phyloP scores from a whole-genome alignment of 352 stramenopile genomes.

The Pythium vanterpoolii region DNA sequence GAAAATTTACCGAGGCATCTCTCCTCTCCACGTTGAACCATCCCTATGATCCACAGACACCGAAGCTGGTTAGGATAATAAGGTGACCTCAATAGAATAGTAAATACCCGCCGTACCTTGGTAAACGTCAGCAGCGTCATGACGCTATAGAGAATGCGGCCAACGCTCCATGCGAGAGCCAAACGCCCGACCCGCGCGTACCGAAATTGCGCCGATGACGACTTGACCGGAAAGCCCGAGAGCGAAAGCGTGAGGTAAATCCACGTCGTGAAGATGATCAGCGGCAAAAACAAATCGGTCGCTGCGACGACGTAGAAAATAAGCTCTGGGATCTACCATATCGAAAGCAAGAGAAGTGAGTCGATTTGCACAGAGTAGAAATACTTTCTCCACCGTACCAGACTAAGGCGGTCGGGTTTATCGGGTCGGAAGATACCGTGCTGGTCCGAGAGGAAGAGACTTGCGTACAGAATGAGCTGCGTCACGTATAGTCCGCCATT shows the following conservation, averaged over 20 bases:
- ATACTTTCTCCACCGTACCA: conserved; percentile 31
- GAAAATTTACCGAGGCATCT: conserved; percentile 51
- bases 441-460: conserved; percentile 84
- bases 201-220: conserved; percentile 46
- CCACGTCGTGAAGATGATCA: conserved; percentile 89
- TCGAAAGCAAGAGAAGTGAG: not conserved
- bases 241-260: conserved; percentile 87
- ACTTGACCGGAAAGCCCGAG: conserved; percentile 87
- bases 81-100: not conserved
- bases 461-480: conserved; percentile 87
- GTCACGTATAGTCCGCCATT: conserved; percentile 87
- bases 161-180: conserved; percentile 81
- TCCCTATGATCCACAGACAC: conserved; percentile 25
- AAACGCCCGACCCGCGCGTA: conserved; percentile 56
- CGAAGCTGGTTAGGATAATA: not conserved
- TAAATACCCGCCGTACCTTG: conserved; percentile 35
- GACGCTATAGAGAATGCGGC: conserved; percentile 84
- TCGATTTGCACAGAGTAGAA: not conserved
- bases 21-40: conserved; percentile 81
- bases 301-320: conserved; percentile 83
- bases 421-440: conserved; percentile 80
- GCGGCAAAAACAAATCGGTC: conserved; percentile 83
- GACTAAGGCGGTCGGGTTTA: conserved; percentile 59
- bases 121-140: conserved; percentile 88
- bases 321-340: conserved; percentile 61